Evolutionary conservation across 805 yeast genomes (phyloP).

Genomic region (Deakozyma indianensis): DNA sequence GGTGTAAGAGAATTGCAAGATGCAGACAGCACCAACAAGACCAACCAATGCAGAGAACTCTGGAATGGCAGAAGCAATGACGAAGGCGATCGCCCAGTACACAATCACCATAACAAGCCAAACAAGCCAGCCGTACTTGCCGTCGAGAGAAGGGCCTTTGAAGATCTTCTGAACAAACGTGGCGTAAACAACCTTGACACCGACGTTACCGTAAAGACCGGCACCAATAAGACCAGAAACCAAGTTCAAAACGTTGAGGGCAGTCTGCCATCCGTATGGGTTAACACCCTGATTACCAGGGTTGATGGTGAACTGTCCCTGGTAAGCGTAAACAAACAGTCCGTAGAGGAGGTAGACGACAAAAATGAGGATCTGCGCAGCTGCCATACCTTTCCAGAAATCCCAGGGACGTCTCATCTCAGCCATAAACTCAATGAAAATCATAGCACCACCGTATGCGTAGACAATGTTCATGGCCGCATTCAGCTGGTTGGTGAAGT

Average conservation of each 20-base stretch:
- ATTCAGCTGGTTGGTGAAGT: constrained; percentile 17
- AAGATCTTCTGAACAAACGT: constrained; percentile 23
- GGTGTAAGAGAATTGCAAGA: constrained; percentile 32
- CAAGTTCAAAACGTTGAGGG: constrained; percentile 23
- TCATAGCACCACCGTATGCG: constrained; percentile 38
- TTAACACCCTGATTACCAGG: constrained; percentile 30
- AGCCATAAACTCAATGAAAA: constrained; percentile 33
- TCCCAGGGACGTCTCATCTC: constrained; percentile 35
- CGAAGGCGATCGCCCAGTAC: constrained; percentile 31
- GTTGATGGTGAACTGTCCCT: constrained; percentile 27
- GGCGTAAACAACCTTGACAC: constrained; percentile 31
- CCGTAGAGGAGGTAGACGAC: constrained; percentile 28
- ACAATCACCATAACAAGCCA: constrained; percentile 25
- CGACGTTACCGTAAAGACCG: constrained; percentile 32
- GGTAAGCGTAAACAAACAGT: constrained; percentile 28
- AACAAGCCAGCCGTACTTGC: constrained; percentile 22
- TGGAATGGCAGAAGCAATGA: constrained; percentile 32
- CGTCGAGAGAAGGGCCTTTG: constrained; percentile 20
- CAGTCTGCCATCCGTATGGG: constrained; percentile 20
- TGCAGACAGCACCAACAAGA: constrained; percentile 30
- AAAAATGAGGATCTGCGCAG: constrained; percentile 29
- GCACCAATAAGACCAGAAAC: constrained; percentile 31
- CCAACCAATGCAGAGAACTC: constrained; percentile 25
- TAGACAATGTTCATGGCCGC: constrained; percentile 35
- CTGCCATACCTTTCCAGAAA: constrained; percentile 32